Percentiles rank a stretch among this genome's conserved stretches.
These are phyloP conservation scores for Globisporangium alternatum DNA, from an alignment of 352 stramenopile genomes.

Conservation along the genomic window DNA sequence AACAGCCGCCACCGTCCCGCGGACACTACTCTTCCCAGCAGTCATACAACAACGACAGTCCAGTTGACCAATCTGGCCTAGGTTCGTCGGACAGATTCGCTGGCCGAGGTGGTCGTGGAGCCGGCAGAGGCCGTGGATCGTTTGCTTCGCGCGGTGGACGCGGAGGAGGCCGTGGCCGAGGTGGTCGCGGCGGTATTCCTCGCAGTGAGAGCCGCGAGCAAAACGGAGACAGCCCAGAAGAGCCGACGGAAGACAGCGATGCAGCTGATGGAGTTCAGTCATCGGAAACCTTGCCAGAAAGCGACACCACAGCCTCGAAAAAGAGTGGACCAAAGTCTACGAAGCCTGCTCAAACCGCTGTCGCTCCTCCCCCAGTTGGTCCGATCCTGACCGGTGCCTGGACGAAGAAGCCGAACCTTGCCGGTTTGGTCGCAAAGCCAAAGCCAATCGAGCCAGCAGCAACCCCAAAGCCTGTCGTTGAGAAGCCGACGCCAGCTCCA, in stretches of 20 bases:
- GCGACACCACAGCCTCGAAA: conserved; percentile 26
- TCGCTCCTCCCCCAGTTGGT: conserved; percentile 43
- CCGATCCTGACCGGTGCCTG: conserved; percentile 66
- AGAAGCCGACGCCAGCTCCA: conserved; percentile 16
- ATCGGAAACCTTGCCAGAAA: conserved; percentile 5
- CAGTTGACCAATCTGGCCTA: conserved; percentile 27
- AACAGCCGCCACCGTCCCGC: conserved; percentile 14
- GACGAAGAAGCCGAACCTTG: conserved; percentile 72
- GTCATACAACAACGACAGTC: conserved; percentile 32
- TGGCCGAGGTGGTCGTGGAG: conserved; percentile 31
- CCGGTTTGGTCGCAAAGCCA: conserved; percentile 26
- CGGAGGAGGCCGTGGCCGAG: conserved; percentile 37
- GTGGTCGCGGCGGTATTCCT: conserved; percentile 33
- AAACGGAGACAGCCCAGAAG: conserved; percentile 40
- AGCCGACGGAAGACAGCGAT: conserved; percentile 40
- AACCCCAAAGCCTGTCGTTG: conserved; percentile 20
- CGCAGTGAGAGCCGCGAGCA: conserved; percentile 24
- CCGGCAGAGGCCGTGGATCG: conserved; percentile 50
- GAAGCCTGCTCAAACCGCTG: conserved; percentile 36
- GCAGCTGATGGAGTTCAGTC: conserved; percentile 10
- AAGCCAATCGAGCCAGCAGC: conserved; percentile 30
- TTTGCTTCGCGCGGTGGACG: conserved; percentile 42
- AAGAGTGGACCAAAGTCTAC: conserved; percentile 37
- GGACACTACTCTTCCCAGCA: conserved; percentile 29
- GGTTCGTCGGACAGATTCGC: conserved; percentile 33